phyloP scores from a whole-genome alignment of 768 basidiomycete genomes.

The Xanthoconium purpureum region DNA sequence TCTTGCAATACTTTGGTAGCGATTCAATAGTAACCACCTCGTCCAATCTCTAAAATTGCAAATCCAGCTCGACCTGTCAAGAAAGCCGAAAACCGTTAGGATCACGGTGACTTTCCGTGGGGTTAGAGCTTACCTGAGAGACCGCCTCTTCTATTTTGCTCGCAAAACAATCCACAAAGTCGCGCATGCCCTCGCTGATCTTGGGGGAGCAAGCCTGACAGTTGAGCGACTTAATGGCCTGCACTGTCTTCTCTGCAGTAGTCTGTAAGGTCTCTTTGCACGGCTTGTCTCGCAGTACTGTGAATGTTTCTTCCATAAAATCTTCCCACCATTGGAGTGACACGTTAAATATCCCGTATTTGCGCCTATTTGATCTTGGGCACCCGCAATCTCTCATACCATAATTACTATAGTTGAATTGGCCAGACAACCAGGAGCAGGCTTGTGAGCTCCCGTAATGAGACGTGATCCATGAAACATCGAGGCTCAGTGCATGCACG shows the following conservation, averaged over 20 bases:
- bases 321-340: constrained; percentile 17
- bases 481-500: neutral
- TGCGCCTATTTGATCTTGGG: neutral
- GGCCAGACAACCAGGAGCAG: neutral
- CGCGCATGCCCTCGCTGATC: no score
- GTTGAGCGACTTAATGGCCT: neutral
- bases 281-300: constrained; percentile 17
- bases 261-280: constrained; percentile 7
- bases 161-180: no score
- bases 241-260: neutral
- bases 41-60: no score
- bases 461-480: neutral
- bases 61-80: no score
- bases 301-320: neutral
- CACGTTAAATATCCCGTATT: neutral
- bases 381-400: no score
- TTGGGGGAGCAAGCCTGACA: neutral
- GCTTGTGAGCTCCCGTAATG: neutral
- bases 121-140: no score
- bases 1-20: no score
- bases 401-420: neutral
- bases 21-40: no score
- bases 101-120: no score
- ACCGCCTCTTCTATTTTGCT: no score
- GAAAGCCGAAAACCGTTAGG: no score